These are phyloP conservation scores for Naganishia sp. DNA, from an alignment of 1,284 basidiomycete genomes.

Conservation along the genomic window DNA sequence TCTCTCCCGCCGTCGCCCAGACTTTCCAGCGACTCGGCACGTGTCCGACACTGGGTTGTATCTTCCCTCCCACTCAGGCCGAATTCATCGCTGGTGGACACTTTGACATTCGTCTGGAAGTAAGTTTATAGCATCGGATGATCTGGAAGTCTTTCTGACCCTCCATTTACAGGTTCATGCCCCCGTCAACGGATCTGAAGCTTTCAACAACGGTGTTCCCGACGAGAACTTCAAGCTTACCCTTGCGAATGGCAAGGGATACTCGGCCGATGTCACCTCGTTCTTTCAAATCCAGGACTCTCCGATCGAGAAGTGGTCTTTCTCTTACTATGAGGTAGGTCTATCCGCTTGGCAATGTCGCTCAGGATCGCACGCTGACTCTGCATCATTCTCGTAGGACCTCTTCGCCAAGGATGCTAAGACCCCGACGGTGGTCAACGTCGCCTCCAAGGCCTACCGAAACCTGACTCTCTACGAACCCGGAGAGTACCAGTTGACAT, in stretches of 20 bases:
- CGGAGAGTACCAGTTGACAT: constrained; percentile 39
- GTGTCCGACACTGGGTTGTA: constrained; percentile 51
- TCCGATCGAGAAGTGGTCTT: constrained; percentile 43
- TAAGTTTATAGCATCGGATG: constrained; percentile 12
- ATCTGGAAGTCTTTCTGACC: neutral
- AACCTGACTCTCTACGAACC: constrained; percentile 42
- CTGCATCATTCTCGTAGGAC: constrained; percentile 39
- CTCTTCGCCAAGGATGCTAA: constrained; percentile 49
- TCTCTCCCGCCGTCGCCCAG: constrained; percentile 28
- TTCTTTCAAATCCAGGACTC: constrained; percentile 49
- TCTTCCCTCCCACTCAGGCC: constrained; percentile 51
- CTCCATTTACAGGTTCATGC: constrained; percentile 50
- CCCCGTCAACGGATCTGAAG: constrained; percentile 53
- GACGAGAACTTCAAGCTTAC: constrained; percentile 47
- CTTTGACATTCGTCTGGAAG: constrained; percentile 40
- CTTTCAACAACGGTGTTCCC: constrained; percentile 52
- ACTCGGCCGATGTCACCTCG: constrained; percentile 45
- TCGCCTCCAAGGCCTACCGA: constrained; percentile 52
- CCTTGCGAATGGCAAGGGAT: constrained; percentile 44
- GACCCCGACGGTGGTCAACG: constrained; percentile 51
- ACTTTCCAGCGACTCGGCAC: constrained; percentile 43
- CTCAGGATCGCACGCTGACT: neutral
- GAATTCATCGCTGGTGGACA: constrained; percentile 47
- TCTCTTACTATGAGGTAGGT: constrained; percentile 42
- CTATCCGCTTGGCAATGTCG: constrained; percentile 3